Evolutionary conservation across 345 rosid species (phyloP), one percentile per base, ranked within the genome.

Genomic region (Boechera stricta): DNA sequence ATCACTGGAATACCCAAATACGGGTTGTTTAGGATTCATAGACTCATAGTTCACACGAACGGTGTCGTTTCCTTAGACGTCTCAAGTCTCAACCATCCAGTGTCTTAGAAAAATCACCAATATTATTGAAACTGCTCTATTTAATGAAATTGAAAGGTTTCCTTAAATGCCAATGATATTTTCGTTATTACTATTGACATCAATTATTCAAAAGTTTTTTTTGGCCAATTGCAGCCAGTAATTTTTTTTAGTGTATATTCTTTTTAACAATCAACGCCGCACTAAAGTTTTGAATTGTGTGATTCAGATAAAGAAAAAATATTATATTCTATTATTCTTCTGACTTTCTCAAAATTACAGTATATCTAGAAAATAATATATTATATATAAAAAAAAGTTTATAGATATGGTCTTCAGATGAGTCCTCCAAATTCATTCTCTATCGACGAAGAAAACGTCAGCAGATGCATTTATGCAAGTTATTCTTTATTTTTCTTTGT

Each of bases 381-480:
- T 21, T 21, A 21, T 21, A 21, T 21, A 21, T 21, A 21, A 21
- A 21, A 21, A 21, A 21, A 21, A n/a, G 42, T 58, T 8, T 2
- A 26, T 26, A 5, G 8, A 54, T 54, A 53, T 33, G 28, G 54
- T 44, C 39, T 44, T 42, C 36, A 63, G 36, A 26, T 18, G n/a
- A 15, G 15, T 64, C 15, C 38, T 45, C 15, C 1, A 35, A 59
- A 59, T 59, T 35, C 12, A 7, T 56, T 57, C 45, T 36, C 45
- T 4, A 5, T 36, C 29, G 45, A 16, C n/a, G 0, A 59, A 16
- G 44, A 59, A 59, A 35, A 59, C 15, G 64, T 59, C 64, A 59
- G 64, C 64, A 59, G 42, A 58, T 58, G 26, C 21, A 55, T 35
- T 5, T 36, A 29, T 57, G 21, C 41, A 57, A n/a, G 35, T 59